Evolutionary conservation across 805 yeast species (phyloP).

Genomic region (Hanseniaspora singularis): DNA sequence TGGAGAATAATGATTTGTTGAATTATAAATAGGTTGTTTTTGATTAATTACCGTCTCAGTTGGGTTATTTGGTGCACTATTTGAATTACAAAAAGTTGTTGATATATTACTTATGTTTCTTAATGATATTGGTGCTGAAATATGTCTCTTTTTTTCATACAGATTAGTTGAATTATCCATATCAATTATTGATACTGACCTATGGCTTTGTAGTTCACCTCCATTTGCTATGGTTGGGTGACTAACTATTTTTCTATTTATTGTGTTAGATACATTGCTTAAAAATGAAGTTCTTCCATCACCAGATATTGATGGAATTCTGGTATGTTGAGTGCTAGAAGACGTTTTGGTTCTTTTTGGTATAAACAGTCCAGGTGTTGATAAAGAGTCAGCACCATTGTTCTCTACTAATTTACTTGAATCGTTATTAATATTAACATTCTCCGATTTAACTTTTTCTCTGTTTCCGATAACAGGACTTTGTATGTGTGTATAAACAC

Average conservation of each 20-base stretch:
- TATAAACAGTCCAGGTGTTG: conserved; percentile 8
- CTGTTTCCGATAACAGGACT: no score
- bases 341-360: no score
- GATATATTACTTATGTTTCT: not conserved
- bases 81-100: not conserved
- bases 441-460: not conserved
- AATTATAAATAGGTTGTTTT: no score
- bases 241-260: conserved; percentile 8
- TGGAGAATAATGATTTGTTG: conserved; percentile 11
- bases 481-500: no score
- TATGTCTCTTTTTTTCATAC: conserved; percentile 9
- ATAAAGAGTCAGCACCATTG: not conserved
- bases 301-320: no score
- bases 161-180: no score
- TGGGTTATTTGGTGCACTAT: not conserved
- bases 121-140: conserved; percentile 9
- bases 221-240: conserved; percentile 6
- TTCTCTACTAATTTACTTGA: not conserved
- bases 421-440: not conserved
- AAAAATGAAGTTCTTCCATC: not conserved
- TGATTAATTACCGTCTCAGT: not conserved
- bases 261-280: conserved; percentile 4
- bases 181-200: not conserved
- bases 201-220: not conserved
- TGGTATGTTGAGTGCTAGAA: no score